Evolutionary conservation across 306 rosid genomes (phyloP), one percentile per base, ranked within the genome.

Genomic region (Cicer cuneatum): DNA sequence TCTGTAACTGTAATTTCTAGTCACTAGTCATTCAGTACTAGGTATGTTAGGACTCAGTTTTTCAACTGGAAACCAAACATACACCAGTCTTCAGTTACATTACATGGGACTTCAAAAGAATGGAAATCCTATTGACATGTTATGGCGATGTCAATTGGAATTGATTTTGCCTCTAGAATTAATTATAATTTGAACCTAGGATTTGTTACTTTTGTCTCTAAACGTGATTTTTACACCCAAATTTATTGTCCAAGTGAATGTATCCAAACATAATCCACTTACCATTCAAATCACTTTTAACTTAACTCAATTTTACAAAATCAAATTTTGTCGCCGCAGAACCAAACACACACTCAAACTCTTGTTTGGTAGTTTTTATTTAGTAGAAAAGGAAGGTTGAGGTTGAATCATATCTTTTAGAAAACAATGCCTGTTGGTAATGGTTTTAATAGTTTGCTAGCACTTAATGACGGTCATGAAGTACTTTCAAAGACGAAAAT

Each of bases 311-410:
- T 29, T 29, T 29, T 29, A 29, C 5, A 29, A 29, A 29, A 29
- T 29, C 33, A 29, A 3, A 29, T 2, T 29, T 29, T 3, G 33
- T 29, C 4, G 0, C 33, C 33, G 33, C 33, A 29, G 5, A 29
- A 29, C n/a, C n/a, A n/a, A n/a, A n/a, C n/a, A n/a, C n/a, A n/a
- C n/a, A n/a, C 65, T 21, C 8, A 41, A n/a, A 51, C 41, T 62
- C 15, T 33, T 58, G 66, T 51, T 78, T 52, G 66, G 63, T 29
- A 56, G 21, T 49, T 49, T 75, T 33, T 53, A 9, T 10, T 52
- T 43, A 29, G 61, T 21, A 14, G 9, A 33, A 40, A 37, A 5
- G 13, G 18, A 75, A 24, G 48, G 51, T 64, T 1, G 38, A 11
- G 58, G 70, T 7, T 40, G 35, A 39, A 29, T 53, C 46, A 38